Percentiles rank a stretch among this genome's conserved stretches.
Evolutionary conservation across 2,329 filamentous ascomycete genomes (phyloP).

Genomic region (Ceratocystis diversiconidia): DNA sequence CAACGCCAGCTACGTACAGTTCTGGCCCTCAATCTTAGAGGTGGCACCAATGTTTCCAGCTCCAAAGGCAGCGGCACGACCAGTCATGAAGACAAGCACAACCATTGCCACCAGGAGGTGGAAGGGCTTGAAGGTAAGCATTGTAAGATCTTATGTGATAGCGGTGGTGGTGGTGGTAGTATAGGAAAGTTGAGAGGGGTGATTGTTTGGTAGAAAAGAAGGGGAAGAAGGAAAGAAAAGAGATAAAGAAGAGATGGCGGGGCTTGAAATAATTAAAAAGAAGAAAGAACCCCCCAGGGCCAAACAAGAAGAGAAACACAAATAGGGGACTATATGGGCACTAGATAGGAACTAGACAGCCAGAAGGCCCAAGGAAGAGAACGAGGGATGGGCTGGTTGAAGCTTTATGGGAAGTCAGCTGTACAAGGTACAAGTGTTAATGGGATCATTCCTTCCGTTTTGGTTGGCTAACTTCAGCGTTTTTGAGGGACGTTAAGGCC

Average conservation of each 20-base stretch:
- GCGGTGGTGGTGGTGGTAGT: no score
- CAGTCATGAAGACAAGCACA: slow-evolving; percentile 51
- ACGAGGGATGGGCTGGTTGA: slow-evolving; percentile 17
- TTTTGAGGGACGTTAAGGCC: background rate
- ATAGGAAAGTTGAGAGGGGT: background rate
- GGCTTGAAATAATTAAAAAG: background rate
- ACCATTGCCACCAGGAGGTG: slow-evolving; percentile 41
- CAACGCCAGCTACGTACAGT: slow-evolving; percentile 39
- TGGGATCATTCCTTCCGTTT: background rate
- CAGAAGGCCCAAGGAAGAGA: slow-evolving; percentile 5
- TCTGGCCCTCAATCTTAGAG: slow-evolving; percentile 68
- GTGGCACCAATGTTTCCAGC: slow-evolving; percentile 78
- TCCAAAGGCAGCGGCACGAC: slow-evolving; percentile 63
- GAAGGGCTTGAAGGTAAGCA: slow-evolving; percentile 36
- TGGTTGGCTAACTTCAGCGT: background rate
- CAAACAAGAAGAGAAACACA: no score
- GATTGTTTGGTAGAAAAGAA: slow-evolving; percentile 17
- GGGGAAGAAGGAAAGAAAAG: slow-evolving; percentile 18
- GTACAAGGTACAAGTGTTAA: background rate
- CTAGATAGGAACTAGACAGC: no score
- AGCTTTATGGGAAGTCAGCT: slow-evolving; percentile 1
- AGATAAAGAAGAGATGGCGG: slow-evolving; percentile 18
- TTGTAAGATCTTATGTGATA: slow-evolving; percentile 21
- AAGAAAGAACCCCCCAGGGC: no score
- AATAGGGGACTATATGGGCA: no score